A percentile compares a stretch with the other conserved stretches of the same genome.
Evolutionary conservation across 225 moss, liverwort and hornwort species (phyloP).

Genomic region (Physcomitrium patens): DNA sequence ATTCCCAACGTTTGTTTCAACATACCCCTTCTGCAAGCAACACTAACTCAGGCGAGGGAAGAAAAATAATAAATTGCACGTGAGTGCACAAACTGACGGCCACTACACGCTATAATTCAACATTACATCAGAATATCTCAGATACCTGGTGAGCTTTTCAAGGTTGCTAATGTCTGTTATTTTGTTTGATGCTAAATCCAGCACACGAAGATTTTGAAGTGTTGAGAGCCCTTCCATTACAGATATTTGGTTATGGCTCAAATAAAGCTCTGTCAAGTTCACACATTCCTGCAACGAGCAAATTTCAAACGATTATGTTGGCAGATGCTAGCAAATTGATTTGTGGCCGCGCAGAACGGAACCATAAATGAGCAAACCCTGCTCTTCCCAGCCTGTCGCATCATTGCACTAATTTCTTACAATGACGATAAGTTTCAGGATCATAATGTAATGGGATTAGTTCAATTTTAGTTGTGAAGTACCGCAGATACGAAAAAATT

Average conservation of each 20-base stretch:
- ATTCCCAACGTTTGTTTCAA: slow-evolving; percentile 8
- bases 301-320: not conserved
- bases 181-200: slow-evolving; percentile 91
- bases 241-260: slow-evolving; percentile 90
- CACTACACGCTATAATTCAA: slow-evolving; percentile 6
- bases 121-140: not conserved
- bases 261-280: slow-evolving; percentile 84
- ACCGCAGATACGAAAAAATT: no score
- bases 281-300: slow-evolving; percentile 72
- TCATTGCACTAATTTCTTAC: not conserved
- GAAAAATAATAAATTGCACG: not conserved
- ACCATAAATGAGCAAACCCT: not conserved
- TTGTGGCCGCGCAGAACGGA: not conserved
- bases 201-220: slow-evolving; percentile 73
- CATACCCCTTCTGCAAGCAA: not conserved
- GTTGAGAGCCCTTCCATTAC: slow-evolving; percentile 90
- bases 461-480: no score
- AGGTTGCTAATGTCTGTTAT: slow-evolving; percentile 67
- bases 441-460: not conserved
- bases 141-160: slow-evolving; percentile 58
- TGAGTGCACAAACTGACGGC: not conserved
- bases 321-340: not conserved
- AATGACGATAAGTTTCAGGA: not conserved
- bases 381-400: not conserved
- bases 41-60: not conserved